Evolutionary conservation across 345 rosid species (phyloP).

Genomic region (Moringa oleifera): DNA sequence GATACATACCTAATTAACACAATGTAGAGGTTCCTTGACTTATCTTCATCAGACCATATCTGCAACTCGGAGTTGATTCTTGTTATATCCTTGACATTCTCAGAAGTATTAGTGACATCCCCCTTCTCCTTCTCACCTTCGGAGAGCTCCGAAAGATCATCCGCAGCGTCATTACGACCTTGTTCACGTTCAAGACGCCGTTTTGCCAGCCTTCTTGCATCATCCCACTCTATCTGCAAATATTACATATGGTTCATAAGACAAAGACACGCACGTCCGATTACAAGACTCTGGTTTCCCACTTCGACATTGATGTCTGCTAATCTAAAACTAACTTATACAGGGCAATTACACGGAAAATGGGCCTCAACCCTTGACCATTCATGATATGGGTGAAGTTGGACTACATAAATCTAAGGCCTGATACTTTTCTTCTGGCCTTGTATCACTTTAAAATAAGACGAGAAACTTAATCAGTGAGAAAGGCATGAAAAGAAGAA

Average conservation of each 20-base stretch:
- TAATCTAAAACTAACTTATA: no score
- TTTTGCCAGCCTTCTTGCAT: constrained; percentile 54
- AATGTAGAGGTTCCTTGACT: constrained; percentile 60
- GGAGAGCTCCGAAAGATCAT: constrained; percentile 80
- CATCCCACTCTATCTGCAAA: constrained; percentile 71
- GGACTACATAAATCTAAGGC: no score
- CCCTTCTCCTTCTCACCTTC: constrained; percentile 77
- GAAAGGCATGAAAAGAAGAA: not conserved
- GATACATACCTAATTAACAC: constrained; percentile 55
- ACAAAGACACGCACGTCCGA: no score
- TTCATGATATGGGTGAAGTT: no score
- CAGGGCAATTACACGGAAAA: no score
- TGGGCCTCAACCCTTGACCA: no score
- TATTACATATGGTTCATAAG: no score
- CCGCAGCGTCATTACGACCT: constrained; percentile 67
- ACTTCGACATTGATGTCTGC: no score
- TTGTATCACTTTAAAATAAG: not conserved
- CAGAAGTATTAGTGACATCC: constrained; percentile 32
- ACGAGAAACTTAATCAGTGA: not conserved
- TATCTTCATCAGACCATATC: constrained; percentile 67
- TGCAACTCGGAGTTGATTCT: constrained; percentile 64
- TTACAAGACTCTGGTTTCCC: no score
- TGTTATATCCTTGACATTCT: constrained; percentile 30
- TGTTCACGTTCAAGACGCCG: constrained; percentile 62
- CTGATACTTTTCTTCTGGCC: no score